Conservation (phyloP, 768 basidiomycete genomes). For the Termitomyces heimii region DNA sequence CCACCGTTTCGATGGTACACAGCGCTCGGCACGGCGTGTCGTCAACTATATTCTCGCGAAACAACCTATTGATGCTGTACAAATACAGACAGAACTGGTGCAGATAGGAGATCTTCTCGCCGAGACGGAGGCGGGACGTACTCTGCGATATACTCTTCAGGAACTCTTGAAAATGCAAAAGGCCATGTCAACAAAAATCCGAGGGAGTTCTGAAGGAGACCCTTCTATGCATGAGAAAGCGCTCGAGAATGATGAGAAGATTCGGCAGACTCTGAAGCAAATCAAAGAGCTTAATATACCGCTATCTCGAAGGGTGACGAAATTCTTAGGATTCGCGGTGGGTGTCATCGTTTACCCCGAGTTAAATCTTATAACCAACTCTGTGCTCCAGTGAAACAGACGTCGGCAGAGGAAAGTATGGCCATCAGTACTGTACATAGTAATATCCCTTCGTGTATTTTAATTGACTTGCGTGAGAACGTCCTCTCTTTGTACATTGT, state of each 20-base stretch:
- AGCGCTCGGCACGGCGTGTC: slow-evolving; percentile 11
- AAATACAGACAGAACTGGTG: slow-evolving; percentile 13
- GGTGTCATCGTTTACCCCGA: background rate
- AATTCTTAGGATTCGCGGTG: slow-evolving; percentile 7
- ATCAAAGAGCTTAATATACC: slow-evolving; percentile 13
- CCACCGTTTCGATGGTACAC: slow-evolving; percentile 10
- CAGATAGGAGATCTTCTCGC: slow-evolving; percentile 11
- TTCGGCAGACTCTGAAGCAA: slow-evolving; percentile 9
- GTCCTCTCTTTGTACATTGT: no score
- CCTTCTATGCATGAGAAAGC: background rate
- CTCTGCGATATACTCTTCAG: slow-evolving; percentile 10
- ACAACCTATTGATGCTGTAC: slow-evolving; percentile 8
- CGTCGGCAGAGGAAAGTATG: background rate
- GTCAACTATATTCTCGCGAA: slow-evolving; percentile 12
- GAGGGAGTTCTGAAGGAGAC: background rate
- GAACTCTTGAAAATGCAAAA: slow-evolving; percentile 12
- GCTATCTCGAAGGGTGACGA: slow-evolving; percentile 10
- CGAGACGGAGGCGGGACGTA: slow-evolving; percentile 12
- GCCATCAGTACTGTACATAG: background rate
- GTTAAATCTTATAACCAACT: background rate
- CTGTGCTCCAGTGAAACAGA: background rate
- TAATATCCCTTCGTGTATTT: background rate
- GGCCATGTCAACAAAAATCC: background rate
- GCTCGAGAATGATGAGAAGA: slow-evolving; percentile 8
- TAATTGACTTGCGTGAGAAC: no score